Evolutionary conservation across 495 filamentous ascomycete species (phyloP), one percentile per base, ranked within the genome.

Genomic region (Chaetomium fimeti): DNA sequence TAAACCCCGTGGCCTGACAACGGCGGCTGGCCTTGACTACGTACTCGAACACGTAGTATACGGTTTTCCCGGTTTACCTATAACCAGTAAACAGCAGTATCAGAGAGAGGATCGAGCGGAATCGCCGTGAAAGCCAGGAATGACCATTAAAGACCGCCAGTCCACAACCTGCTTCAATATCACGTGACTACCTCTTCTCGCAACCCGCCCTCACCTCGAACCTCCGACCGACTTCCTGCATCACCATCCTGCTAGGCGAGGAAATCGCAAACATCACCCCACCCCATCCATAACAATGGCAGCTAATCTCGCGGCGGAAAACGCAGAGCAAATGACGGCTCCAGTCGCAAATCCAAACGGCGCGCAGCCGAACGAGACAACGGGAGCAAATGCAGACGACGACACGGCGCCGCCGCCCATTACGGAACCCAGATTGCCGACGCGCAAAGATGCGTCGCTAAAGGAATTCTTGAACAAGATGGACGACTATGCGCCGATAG

Each of bases 401-500:
- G 15, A 55, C 0, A 1, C 55, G 0, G 48, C n/a, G 5, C 42
- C 29, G 60, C 57, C 64, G 5, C 28, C 53, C 9, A 48, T 22
- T 0, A 24, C 66, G 27, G 82, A 83, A 5, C 61, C 78, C 1
- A 82, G 75, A 69, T 54, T 81, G 3, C 84, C 91, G 0, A 89
- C 86, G 27, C 90, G 91, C 71, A 98, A 98, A 74, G 94, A 98
- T 75, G 89, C 88, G 1, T 92, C 87, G 20, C 79, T 98, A 61
- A 90, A 91, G 65, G 92, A 97, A 71, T 97, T 98, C 71, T 75
- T 98, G 12, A 80, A 82, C 43, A 96, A 93, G 82, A 98, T 98
- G 93, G 94, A 98, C 71, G 94, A 98, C 67, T 97, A 97, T 78
- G 92, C 94, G 52, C 94, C 94, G 20, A 96, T 98, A 67, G 93